phyloP scores from a whole-genome alignment of 1,284 basidiomycete species.

The Rhodotorula sp. region DNA sequence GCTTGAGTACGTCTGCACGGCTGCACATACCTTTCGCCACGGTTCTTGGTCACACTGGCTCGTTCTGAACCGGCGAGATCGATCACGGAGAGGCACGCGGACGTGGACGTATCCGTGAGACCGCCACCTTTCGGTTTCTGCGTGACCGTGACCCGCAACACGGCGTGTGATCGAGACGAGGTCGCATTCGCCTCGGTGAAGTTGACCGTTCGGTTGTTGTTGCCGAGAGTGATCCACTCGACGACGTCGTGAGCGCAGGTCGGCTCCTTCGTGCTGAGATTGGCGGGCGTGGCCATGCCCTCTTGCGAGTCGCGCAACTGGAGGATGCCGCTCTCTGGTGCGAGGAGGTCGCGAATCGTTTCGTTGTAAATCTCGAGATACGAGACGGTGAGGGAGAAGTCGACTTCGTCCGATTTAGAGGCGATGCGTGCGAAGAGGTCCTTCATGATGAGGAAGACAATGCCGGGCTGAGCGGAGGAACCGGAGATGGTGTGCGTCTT shows the following conservation, averaged over 20 bases:
- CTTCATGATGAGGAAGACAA: slow-evolving; percentile 95
- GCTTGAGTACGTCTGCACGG: neutral
- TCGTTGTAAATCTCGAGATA: slow-evolving; percentile 99
- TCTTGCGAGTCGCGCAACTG: slow-evolving; percentile 85
- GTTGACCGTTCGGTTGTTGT: slow-evolving; percentile 81
- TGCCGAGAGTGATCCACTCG: slow-evolving; percentile 82
- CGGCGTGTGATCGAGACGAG: slow-evolving; percentile 92
- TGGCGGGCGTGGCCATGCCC: slow-evolving; percentile 73
- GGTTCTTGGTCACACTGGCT: slow-evolving; percentile 89
- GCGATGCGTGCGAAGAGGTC: slow-evolving; percentile 88
- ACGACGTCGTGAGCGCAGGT: slow-evolving; percentile 85
- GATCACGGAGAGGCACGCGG: slow-evolving; percentile 91
- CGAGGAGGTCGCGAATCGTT: slow-evolving; percentile 90
- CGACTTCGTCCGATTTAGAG: slow-evolving; percentile 75
- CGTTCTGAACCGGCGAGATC: slow-evolving; percentile 94
- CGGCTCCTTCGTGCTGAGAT: slow-evolving; percentile 75
- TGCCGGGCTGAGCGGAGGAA: slow-evolving; percentile 76
- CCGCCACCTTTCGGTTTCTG: slow-evolving; percentile 61
- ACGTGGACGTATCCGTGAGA: slow-evolving; percentile 72
- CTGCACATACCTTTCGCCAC: slow-evolving; percentile 69
- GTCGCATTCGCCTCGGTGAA: slow-evolving; percentile 92
- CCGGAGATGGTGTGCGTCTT: slow-evolving; percentile 98
- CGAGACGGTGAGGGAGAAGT: slow-evolving; percentile 77
- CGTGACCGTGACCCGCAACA: slow-evolving; percentile 87
- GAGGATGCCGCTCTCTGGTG: slow-evolving; percentile 61